A percentile compares a stretch with the other conserved stretches of the same genome.
Conservation (phyloP, 2,329 filamentous ascomycete species). For the Elsinoe arachidis region DNA sequence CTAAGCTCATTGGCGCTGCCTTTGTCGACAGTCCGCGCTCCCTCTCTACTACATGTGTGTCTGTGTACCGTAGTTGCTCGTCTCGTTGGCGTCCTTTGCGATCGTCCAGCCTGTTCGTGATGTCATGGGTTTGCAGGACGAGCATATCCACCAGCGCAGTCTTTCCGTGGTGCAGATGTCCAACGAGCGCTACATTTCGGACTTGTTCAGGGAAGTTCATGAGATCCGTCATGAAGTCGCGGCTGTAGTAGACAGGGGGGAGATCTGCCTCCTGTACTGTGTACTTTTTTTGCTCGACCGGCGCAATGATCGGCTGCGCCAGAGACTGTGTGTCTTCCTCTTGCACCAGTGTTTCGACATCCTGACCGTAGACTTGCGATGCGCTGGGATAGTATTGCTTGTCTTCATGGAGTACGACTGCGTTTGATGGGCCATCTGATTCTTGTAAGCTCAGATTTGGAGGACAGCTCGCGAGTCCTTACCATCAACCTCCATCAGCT, state of each 20-base stretch:
- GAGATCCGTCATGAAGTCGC: conserved; percentile 87
- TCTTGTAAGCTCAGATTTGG: conserved; percentile 37
- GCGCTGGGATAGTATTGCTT: conserved; percentile 99
- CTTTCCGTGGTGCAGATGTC: conserved; percentile 94
- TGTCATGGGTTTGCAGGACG: conserved; percentile 87
- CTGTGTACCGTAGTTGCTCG: conserved; percentile 89
- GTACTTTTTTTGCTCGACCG: conserved; percentile 92
- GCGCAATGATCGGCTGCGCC: conserved; percentile 85
- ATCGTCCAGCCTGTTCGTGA: conserved; percentile 68
- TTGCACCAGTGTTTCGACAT: conserved; percentile 91
- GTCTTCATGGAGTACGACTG: conserved; percentile 96
- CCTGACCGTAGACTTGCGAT: conserved; percentile 84
- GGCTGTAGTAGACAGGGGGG: conserved; percentile 77
- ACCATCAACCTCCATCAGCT: conserved; percentile 92
- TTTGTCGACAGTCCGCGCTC: conserved; percentile 89
- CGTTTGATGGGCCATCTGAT: conserved; percentile 76
- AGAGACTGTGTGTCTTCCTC: conserved; percentile 95
- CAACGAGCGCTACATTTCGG: conserved; percentile 83
- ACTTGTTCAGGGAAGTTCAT: conserved; percentile 95
- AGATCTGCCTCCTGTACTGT: conserved; percentile 85
- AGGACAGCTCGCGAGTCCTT: conserved; percentile 25
- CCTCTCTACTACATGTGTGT: conserved; percentile 79
- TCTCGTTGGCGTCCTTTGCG: conserved; percentile 73
- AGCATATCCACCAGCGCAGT: conserved; percentile 98
- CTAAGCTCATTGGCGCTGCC: conserved; percentile 84